Evolutionary conservation across 1,284 basidiomycete species (phyloP).

Genomic region (Puccinia novopanici): DNA sequence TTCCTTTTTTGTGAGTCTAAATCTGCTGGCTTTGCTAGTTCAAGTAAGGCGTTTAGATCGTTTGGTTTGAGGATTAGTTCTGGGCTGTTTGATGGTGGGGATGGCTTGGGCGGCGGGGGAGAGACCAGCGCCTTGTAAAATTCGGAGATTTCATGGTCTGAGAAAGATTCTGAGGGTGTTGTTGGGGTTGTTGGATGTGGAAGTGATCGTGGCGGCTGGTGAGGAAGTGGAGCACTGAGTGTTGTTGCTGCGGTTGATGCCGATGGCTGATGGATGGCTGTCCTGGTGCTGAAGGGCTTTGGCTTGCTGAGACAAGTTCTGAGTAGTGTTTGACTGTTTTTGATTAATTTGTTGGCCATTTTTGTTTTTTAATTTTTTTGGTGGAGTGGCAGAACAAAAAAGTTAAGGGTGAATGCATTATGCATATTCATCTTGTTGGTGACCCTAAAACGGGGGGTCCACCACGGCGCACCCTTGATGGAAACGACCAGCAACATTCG

Average conservation of each 20-base stretch:
- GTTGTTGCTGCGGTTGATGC: neutral
- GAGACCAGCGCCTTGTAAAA: slow-evolving; percentile 43
- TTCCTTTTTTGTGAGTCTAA: neutral
- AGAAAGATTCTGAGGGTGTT: neutral
- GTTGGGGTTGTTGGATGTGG: neutral
- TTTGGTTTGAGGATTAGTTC: slow-evolving; percentile 6
- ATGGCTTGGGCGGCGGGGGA: neutral
- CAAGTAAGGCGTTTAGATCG: neutral
- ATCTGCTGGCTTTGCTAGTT: neutral
- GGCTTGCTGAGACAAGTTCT: neutral
- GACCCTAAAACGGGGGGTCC: neutral
- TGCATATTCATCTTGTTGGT: neutral
- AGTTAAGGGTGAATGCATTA: neutral
- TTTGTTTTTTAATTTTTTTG: neutral
- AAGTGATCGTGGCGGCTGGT: slow-evolving; percentile 10
- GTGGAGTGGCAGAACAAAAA: too few relatives aligned
- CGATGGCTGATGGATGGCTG: neutral
- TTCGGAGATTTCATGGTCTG: neutral
- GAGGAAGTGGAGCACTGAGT: neutral
- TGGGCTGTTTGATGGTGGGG: neutral
- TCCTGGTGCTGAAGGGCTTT: neutral
- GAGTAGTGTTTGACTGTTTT: neutral
- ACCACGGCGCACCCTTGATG: neutral
- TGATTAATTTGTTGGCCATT: neutral
- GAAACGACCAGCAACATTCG: neutral